These are phyloP conservation scores for Trichosanthes cucumerina DNA, from an alignment of 306 rosid genomes.

Conservation along the genomic window DNA sequence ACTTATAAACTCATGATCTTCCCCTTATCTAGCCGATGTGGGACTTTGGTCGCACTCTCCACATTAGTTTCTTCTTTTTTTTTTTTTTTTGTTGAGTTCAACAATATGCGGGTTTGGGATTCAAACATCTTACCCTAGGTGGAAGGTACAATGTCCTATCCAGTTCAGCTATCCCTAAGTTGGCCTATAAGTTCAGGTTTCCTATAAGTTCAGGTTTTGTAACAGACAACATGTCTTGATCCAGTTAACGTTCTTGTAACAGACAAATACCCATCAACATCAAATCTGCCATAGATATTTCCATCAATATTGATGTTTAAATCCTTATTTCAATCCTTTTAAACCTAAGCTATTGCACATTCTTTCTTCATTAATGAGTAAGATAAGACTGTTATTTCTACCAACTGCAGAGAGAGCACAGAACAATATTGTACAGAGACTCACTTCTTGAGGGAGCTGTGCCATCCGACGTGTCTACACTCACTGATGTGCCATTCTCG, in stretches of 20 bases:
- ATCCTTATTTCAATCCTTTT: neutral
- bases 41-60: no score
- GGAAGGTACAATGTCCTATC: neutral
- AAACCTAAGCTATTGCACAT: neutral
- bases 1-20: no score
- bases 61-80: no score
- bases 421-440: conserved; percentile 4
- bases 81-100: no score
- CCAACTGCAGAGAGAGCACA: neutral
- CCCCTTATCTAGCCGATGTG: no score
- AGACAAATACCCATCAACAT: neutral
- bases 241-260: neutral
- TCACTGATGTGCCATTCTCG: conserved; percentile 24
- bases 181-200: neutral
- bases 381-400: neutral
- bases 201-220: no score
- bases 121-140: neutral
- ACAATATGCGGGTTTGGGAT: neutral
- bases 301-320: neutral
- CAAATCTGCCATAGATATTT: neutral
- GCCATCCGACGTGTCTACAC: conserved; percentile 18
- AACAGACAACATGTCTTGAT: neutral
- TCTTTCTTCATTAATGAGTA: neutral
- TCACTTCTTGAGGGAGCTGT: conserved; percentile 42
- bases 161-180: no score